A percentile compares a stretch with the other conserved stretches of the same genome.
Evolutionary conservation across 106 monocot species (phyloP).

Genomic region (Ottelia alismoides): DNA sequence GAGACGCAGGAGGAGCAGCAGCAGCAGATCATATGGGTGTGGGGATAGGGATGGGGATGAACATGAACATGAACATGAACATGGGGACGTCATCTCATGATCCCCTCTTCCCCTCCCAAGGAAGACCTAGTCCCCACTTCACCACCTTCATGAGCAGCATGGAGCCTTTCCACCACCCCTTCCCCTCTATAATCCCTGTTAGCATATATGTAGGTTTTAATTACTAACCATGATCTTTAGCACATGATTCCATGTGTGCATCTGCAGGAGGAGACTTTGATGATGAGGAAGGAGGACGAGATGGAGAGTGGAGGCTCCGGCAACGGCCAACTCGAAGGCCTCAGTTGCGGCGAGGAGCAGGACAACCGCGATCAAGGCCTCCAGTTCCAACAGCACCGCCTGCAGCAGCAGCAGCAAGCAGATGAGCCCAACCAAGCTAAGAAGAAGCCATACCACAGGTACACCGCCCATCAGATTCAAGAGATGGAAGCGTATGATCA

Average conservation of each 20-base stretch:
- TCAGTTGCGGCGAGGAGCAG: slow-evolving; percentile 40
- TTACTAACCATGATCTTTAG: not conserved
- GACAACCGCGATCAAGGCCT: slow-evolving; percentile 1
- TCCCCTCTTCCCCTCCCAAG: too few species aligned
- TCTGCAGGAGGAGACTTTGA: slow-evolving; percentile 53
- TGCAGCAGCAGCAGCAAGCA: slow-evolving; percentile 3
- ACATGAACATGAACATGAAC: too few species aligned
- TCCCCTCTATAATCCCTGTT: slow-evolving; percentile 37
- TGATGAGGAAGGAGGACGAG: slow-evolving; percentile 18
- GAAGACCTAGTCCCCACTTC: slow-evolving; percentile 8
- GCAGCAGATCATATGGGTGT: not conserved
- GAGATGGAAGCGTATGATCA: too few species aligned
- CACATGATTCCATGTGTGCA: not conserved
- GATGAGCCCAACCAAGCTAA: slow-evolving; percentile 21
- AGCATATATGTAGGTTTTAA: too few species aligned
- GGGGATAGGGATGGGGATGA: too few species aligned
- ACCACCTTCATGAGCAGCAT: slow-evolving; percentile 31
- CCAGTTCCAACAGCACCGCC: not conserved
- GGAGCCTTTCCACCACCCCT: slow-evolving; percentile 37
- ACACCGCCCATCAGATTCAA: slow-evolving; percentile 78
- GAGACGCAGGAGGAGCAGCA: slow-evolving; percentile 4
- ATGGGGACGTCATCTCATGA: not conserved
- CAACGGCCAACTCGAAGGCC: slow-evolving; percentile 53
- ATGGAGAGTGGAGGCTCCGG: slow-evolving; percentile 57
- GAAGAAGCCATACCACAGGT: slow-evolving; percentile 86